Evolutionary conservation across 768 basidiomycete genomes (phyloP).

Genomic region (Lentinula guzmanii): DNA sequence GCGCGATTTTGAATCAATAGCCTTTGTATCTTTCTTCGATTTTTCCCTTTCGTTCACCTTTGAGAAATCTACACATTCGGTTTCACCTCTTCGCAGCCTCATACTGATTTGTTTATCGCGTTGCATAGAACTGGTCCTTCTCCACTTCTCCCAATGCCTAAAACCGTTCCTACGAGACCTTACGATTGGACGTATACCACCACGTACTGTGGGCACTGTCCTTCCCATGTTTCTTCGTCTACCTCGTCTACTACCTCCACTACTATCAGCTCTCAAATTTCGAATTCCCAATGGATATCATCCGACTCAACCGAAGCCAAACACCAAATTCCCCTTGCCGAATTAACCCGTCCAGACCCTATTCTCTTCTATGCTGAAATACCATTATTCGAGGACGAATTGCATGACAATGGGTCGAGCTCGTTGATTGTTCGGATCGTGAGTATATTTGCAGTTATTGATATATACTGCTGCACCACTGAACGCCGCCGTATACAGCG

Average conservation of each 20-base stretch:
- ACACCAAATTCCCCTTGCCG: slow-evolving; percentile 75
- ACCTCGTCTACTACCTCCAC: slow-evolving; percentile 10
- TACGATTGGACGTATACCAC: slow-evolving; percentile 99
- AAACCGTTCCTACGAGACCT: slow-evolving; percentile 71
- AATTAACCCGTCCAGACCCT: slow-evolving; percentile 86
- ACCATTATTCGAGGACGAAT: slow-evolving; percentile 91
- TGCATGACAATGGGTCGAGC: slow-evolving; percentile 95
- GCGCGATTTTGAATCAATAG: slow-evolving; percentile 2
- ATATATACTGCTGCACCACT: slow-evolving; percentile 1
- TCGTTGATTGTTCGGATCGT: slow-evolving; percentile 83
- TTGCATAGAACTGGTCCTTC: slow-evolving; percentile 57
- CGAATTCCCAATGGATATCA: slow-evolving; percentile 35
- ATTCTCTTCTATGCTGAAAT: slow-evolving; percentile 98
- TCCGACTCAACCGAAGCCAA: slow-evolving; percentile 50
- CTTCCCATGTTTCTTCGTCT: slow-evolving; percentile 2
- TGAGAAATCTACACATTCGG: too few species aligned
- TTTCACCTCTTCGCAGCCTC: not conserved
- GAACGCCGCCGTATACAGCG: slow-evolving; percentile 46
- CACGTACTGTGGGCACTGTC: slow-evolving; percentile 63
- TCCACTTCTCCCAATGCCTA: slow-evolving; percentile 60
- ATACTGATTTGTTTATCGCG: slow-evolving; percentile 14
- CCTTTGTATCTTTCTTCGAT: too few species aligned
- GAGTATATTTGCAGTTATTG: slow-evolving; percentile 24
- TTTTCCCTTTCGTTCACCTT: too few species aligned
- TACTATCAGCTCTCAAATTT: too few species aligned